Evolutionary conservation across 2,329 filamentous ascomycete genomes (phyloP).

Genomic region (Chaetomium strumarium): DNA sequence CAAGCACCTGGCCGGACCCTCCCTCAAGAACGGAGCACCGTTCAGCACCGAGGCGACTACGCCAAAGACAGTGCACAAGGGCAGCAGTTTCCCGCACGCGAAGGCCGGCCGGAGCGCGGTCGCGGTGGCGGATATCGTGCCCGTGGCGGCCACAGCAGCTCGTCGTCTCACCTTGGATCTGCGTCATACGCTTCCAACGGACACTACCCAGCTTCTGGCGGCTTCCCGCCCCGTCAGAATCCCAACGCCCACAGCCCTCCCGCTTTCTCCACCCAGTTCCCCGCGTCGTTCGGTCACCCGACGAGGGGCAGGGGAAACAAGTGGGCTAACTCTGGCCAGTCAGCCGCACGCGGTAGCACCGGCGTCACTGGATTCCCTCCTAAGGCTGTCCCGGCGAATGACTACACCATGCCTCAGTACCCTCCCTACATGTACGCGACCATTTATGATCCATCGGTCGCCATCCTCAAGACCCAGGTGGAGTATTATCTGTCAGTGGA

Average conservation of each 20-base stretch:
- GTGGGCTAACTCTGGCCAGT: constrained; percentile 16
- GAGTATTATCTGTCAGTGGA: constrained; percentile 98
- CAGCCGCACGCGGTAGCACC: constrained; percentile 16
- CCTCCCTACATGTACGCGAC: constrained; percentile 40
- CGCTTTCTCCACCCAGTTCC: constrained; percentile 32
- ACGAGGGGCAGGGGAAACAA: constrained; percentile 23
- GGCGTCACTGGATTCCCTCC: constrained; percentile 17
- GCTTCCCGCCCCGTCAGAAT: constrained; percentile 30
- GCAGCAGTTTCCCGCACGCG: constrained; percentile 28
- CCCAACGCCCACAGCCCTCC: constrained; percentile 40
- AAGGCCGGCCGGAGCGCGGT: constrained; percentile 31
- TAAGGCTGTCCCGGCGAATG: constrained; percentile 34
- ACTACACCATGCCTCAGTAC: constrained; percentile 46
- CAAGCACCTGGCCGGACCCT: constrained; percentile 2
- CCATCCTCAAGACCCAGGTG: constrained; percentile 47
- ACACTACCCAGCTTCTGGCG: constrained; percentile 26
- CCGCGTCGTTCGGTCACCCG: constrained; percentile 16
- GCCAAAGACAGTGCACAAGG: constrained; percentile 24
- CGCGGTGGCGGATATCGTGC: constrained; percentile 42
- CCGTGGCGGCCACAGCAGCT: constrained; percentile 39
- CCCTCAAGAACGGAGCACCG: constrained; percentile 19
- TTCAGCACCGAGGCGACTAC: constrained; percentile 15
- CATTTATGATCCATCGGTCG: constrained; percentile 26
- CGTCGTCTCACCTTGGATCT: constrained; percentile 31
- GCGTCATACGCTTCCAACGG: constrained; percentile 34